Evolutionary conservation across 2,329 filamentous ascomycete genomes (phyloP).

Genomic region (Beauveria medogensis): DNA sequence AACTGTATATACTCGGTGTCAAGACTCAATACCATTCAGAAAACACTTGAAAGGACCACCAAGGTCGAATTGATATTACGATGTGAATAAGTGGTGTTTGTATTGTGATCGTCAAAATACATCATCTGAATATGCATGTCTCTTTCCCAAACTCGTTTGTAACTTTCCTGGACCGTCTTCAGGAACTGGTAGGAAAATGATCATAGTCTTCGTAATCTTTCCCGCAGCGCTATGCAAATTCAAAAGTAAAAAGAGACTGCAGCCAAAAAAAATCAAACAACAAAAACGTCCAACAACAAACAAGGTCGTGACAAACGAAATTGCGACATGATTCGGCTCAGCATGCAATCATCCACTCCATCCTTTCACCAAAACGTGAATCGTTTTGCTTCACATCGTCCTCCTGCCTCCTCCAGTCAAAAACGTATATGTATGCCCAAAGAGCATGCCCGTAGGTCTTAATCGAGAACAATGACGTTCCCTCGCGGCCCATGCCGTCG

Average conservation of each 20-base stretch:
- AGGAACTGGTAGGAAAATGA: background rate
- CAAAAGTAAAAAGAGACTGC: background rate
- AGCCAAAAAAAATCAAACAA: background rate
- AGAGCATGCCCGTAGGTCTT: background rate
- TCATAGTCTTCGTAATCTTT: background rate
- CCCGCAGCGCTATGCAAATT: conserved; percentile 10
- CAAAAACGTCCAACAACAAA: background rate
- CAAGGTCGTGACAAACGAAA: background rate
- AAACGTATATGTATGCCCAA: background rate
- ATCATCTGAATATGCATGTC: background rate
- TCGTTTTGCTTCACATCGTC: background rate
- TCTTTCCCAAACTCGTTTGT: background rate
- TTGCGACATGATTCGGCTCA: background rate
- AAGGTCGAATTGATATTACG: background rate
- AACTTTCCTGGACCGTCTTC: background rate
- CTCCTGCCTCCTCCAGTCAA: background rate
- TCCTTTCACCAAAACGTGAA: background rate
- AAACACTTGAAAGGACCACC: background rate
- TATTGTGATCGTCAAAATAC: background rate
- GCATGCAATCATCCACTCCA: background rate
- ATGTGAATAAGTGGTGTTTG: background rate
- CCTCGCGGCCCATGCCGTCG: conserved; percentile 2
- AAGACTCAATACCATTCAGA: background rate
- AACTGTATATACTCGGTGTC: conserved; percentile 6
- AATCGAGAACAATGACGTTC: conserved; percentile 8